A percentile compares a stretch with the other conserved stretches of the same genome.
Evolutionary conservation across 192 early-diverging fungal genomes (phyloP).

Genomic region (Coemansia sp.): DNA sequence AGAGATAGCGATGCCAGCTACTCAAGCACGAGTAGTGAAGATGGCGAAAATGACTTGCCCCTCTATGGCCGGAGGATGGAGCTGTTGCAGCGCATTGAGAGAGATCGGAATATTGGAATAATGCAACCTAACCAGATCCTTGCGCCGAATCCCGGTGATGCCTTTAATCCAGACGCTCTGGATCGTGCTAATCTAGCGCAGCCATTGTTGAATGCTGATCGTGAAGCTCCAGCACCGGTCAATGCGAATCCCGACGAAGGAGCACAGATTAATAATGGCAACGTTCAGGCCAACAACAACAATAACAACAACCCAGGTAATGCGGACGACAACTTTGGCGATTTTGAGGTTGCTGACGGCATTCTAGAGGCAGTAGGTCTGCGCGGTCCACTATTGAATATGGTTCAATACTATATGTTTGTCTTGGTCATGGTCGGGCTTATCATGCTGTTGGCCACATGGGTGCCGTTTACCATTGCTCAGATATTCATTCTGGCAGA

Average conservation of each 20-base stretch:
- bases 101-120: conserved; percentile 1
- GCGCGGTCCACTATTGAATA: conserved; percentile 75
- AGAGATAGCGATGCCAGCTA: conserved; percentile 1
- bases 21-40: background rate
- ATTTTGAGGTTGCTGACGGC: conserved; percentile 66
- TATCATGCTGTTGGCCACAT: conserved; percentile 68
- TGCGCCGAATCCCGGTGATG: background rate
- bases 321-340: conserved; percentile 59
- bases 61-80: background rate
- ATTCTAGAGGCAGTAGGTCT: conserved; percentile 91
- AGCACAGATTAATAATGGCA: background rate
- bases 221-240: background rate
- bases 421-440: conserved; percentile 72
- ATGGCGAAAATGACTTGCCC: background rate
- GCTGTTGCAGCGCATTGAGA: background rate
- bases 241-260: conserved; percentile 2
- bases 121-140: conserved; percentile 2
- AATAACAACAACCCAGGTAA: conserved; percentile 41
- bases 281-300: background rate
- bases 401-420: conserved; percentile 80
- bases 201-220: background rate
- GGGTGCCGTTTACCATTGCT: conserved; percentile 67
- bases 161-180: background rate
- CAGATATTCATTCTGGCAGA: conserved; percentile 25
- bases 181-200: background rate